Percentiles rank a stretch among this genome's conserved stretches.
Evolutionary conservation across 2,329 filamentous ascomycete species (phyloP).

Genomic region (Stagonosporopsis vannaccii): DNA sequence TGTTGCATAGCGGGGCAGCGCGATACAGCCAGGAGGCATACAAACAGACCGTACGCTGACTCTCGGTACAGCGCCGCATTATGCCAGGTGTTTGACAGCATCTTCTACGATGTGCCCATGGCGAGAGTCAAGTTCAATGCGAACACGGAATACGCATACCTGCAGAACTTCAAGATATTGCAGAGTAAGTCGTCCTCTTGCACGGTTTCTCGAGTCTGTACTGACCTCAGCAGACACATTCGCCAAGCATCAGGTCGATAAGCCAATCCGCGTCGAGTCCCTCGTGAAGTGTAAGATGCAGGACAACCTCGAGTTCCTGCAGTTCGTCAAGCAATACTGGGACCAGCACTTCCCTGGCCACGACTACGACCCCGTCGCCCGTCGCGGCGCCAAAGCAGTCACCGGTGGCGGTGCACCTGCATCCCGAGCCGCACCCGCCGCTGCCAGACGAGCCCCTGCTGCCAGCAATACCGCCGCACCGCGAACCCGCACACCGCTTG

Average conservation of each 20-base stretch:
- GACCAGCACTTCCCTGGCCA: constrained; percentile 97
- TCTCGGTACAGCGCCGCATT: constrained; percentile 75
- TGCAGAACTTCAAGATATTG: constrained; percentile 97
- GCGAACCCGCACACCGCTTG: constrained; percentile 51
- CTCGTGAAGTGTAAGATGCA: constrained; percentile 99
- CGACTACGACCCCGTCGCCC: constrained; percentile 89
- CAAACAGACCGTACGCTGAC: constrained; percentile 28
- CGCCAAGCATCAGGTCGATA: constrained; percentile 84
- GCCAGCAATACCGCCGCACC: constrained; percentile 51
- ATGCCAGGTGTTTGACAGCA: constrained; percentile 98
- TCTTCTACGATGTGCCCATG: constrained; percentile 97
- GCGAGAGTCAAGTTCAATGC: constrained; percentile 97
- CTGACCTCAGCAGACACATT: constrained; percentile 71
- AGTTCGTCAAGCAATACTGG: constrained; percentile 97
- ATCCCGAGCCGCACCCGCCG: constrained; percentile 61
- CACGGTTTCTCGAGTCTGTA: neutral
- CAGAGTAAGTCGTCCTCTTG: constrained; percentile 72
- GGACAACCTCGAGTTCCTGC: constrained; percentile 98
- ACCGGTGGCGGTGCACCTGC: constrained; percentile 55
- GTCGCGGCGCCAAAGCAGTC: constrained; percentile 74
- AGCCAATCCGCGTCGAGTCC: constrained; percentile 84
- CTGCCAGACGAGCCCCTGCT: constrained; percentile 54
- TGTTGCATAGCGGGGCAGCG: constrained; percentile 7
- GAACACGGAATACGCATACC: constrained; percentile 94
- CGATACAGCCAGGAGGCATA: constrained; percentile 5